phyloP scores from a whole-genome alignment of 345 rosid genomes.

The Gossypioides kirkii region DNA sequence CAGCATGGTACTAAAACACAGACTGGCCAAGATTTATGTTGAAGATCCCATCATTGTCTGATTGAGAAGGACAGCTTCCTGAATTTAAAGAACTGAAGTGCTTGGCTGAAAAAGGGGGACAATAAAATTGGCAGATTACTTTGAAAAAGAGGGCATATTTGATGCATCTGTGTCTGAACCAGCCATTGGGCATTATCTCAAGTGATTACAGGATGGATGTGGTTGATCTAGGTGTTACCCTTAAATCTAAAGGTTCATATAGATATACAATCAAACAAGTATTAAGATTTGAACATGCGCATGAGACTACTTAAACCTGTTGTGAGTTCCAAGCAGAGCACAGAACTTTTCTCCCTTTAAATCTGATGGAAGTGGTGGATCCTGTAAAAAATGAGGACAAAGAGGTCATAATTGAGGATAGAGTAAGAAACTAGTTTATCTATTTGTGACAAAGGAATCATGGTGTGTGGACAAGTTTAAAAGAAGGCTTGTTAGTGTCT shows the following conservation, averaged over 20 bases:
- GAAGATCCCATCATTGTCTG: not conserved
- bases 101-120: not conserved
- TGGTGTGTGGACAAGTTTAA: conserved; percentile 1
- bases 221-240: not conserved
- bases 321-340: conserved; percentile 79
- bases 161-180: not conserved
- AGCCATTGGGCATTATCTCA: not conserved
- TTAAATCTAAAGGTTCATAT: not conserved
- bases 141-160: not conserved
- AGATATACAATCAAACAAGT: not conserved
- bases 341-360: conserved; percentile 71
- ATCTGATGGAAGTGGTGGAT: conserved; percentile 86
- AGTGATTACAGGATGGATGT: not conserved
- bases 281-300: not conserved
- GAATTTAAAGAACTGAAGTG: not conserved
- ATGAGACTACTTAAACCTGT: conserved; percentile 52
- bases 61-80: not conserved
- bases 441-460: conserved; percentile 3
- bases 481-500: not conserved
- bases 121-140: not conserved
- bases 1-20: not conserved
- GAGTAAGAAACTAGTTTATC: conserved; percentile 3
- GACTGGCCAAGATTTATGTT: not conserved
- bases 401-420: not conserved
- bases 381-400: conserved; percentile 37